Conservation (phyloP, 192 early-diverging fungal genomes). For the Phycomyces blakesleeanus region DNA sequence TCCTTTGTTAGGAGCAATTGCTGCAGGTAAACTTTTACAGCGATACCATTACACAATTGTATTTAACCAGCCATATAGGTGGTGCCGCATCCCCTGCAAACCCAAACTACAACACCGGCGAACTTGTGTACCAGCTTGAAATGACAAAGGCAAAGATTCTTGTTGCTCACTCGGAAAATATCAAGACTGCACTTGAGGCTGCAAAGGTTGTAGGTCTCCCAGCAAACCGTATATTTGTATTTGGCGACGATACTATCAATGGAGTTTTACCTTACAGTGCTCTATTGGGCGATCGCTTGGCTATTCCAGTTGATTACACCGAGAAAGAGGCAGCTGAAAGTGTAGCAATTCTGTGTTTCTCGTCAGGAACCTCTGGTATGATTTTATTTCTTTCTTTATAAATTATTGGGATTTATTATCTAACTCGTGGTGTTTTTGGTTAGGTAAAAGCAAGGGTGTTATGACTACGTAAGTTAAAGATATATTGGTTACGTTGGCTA, state of each 20-base stretch:
- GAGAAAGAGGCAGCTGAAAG: conserved; percentile 28
- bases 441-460: conserved; percentile 34
- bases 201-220: conserved; percentile 17
- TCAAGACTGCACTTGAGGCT: conserved; percentile 24
- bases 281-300: conserved; percentile 13
- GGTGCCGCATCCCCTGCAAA: conserved; percentile 74
- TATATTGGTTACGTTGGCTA: background rate
- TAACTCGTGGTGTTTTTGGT: background rate
- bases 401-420: background rate
- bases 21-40: conserved; percentile 27
- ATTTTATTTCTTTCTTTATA: background rate
- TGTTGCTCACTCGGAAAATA: conserved; percentile 43
- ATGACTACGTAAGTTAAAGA: conserved; percentile 31
- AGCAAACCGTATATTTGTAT: conserved; percentile 22
- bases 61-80: conserved; percentile 32
- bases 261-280: conserved; percentile 25
- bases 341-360: conserved; percentile 31
- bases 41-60: conserved; percentile 16
- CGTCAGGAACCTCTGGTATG: conserved; percentile 32
- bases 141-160: conserved; percentile 66
- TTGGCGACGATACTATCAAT: conserved; percentile 19
- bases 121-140: conserved; percentile 71
- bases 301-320: conserved; percentile 15
- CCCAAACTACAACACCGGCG: conserved; percentile 71
- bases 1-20: conserved; percentile 33